Evolutionary conservation across 495 filamentous ascomycete genomes (phyloP).

Genomic region (Pyronema domesticum): DNA sequence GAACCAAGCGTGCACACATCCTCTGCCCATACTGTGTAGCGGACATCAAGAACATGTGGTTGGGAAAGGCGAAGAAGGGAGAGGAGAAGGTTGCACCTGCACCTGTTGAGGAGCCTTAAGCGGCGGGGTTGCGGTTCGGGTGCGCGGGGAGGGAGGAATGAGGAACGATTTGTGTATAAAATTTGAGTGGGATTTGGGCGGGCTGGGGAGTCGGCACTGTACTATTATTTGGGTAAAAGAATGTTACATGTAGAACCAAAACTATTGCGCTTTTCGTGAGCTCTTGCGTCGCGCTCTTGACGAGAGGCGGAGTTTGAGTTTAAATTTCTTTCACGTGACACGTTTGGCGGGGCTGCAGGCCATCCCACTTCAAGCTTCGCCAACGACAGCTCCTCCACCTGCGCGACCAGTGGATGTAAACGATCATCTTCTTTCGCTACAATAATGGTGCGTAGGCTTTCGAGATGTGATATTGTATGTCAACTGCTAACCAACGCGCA

Average conservation of each 20-base stretch:
- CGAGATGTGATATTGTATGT: neutral
- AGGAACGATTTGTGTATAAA: neutral
- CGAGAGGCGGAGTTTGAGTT: neutral
- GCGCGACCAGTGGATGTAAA: neutral
- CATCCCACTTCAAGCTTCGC: neutral
- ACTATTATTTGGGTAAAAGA: neutral
- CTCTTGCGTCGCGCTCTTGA: too few species aligned
- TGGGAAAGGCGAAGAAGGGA: conserved; percentile 5
- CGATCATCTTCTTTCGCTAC: neutral
- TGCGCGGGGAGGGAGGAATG: neutral
- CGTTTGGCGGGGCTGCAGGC: neutral
- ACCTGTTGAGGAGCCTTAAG: neutral
- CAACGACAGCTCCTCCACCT: neutral
- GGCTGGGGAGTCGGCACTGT: neutral
- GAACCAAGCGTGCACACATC: conserved; percentile 69
- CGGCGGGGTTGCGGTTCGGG: neutral
- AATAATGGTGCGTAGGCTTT: neutral
- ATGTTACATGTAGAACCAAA: neutral
- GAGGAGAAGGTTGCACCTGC: neutral
- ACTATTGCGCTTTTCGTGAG: too few species aligned
- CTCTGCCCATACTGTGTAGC: conserved; percentile 71
- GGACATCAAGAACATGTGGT: conserved; percentile 36
- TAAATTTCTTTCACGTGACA: neutral
- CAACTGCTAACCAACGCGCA: neutral
- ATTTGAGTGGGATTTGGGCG: neutral